These are phyloP conservation scores for Geranomyces michiganensis DNA, from an alignment of 192 early-diverging fungal species.

Conservation along the genomic window DNA sequence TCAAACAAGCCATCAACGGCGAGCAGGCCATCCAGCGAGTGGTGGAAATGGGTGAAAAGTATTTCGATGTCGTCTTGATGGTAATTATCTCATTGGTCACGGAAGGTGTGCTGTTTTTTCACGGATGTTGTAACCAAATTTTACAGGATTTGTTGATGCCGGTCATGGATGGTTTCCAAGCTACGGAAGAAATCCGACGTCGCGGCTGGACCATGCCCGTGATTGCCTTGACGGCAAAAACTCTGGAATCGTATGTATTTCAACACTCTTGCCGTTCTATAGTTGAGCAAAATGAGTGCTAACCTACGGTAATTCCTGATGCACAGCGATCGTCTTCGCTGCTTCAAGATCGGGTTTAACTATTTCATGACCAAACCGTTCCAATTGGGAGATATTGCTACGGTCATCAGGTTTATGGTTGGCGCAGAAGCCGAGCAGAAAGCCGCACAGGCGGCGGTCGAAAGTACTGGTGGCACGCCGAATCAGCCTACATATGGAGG, in stretches of 20 bases:
- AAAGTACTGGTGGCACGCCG: constrained; percentile 1
- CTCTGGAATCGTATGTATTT: constrained; percentile 34
- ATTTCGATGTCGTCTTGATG: constrained; percentile 38
- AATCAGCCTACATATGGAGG: constrained; percentile 26
- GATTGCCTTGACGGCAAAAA: constrained; percentile 44
- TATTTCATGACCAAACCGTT: constrained; percentile 46
- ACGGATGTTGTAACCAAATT: background rate
- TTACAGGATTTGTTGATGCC: constrained; percentile 45
- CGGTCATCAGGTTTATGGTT: constrained; percentile 35
- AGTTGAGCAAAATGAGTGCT: background rate
- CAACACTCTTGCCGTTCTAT: background rate
- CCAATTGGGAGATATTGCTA: constrained; percentile 35
- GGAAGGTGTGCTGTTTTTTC: too few relatives aligned
- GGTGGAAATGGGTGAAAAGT: constrained; percentile 27
- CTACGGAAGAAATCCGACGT: constrained; percentile 31
- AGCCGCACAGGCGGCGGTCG: constrained; percentile 1
- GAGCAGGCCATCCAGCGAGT: constrained; percentile 33
- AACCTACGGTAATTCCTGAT: background rate
- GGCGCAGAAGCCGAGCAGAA: constrained; percentile 34
- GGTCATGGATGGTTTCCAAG: constrained; percentile 44
- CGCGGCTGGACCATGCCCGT: constrained; percentile 36
- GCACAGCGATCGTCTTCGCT: constrained; percentile 35
- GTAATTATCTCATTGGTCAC: too few relatives aligned
- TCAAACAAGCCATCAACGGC: constrained; percentile 34
- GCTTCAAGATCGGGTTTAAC: constrained; percentile 40